These are phyloP conservation scores for Pseudopithomyces maydicus DNA, from an alignment of 2,329 filamentous ascomycete species.

Conservation along the genomic window DNA sequence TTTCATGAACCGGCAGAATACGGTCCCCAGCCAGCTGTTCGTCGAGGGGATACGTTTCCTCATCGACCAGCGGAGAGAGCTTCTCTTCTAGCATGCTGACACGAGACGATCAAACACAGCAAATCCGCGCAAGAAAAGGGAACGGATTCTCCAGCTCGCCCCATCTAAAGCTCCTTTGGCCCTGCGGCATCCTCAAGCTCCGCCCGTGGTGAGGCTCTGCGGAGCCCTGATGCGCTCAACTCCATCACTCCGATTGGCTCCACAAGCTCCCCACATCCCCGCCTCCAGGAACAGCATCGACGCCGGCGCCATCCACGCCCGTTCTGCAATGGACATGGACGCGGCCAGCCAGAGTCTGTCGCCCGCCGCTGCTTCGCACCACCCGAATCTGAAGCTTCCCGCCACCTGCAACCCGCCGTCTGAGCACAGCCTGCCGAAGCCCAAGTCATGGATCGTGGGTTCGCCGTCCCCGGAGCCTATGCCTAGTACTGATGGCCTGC, in stretches of 20 bases:
- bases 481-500: conserved; percentile 8
- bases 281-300: conserved; percentile 23
- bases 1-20: conserved; percentile 39
- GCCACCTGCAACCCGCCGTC: conserved; percentile 85
- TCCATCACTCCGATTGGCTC: conserved; percentile 33
- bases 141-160: not conserved
- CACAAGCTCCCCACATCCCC: conserved; percentile 25
- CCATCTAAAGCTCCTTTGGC: not conserved
- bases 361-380: conserved; percentile 38
- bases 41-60: conserved; percentile 33
- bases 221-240: conserved; percentile 5
- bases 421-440: conserved; percentile 69
- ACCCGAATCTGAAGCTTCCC: conserved; percentile 67
- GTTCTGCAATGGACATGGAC: conserved; percentile 40
- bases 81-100: not conserved
- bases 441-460: conserved; percentile 86
- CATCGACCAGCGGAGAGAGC: conserved; percentile 30
- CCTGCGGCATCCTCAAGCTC: conserved; percentile 6
- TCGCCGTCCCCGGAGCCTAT: not conserved
- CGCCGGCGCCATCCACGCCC: conserved; percentile 5
- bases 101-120: not conserved
- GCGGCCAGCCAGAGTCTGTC: conserved; percentile 44
- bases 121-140: not conserved
- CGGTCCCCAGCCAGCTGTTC: conserved; percentile 32
- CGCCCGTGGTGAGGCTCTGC: conserved; percentile 21